These are phyloP conservation scores for Microbotryum silenes-acaulis DNA, from an alignment of 1,284 basidiomycete genomes.

Conservation along the genomic window DNA sequence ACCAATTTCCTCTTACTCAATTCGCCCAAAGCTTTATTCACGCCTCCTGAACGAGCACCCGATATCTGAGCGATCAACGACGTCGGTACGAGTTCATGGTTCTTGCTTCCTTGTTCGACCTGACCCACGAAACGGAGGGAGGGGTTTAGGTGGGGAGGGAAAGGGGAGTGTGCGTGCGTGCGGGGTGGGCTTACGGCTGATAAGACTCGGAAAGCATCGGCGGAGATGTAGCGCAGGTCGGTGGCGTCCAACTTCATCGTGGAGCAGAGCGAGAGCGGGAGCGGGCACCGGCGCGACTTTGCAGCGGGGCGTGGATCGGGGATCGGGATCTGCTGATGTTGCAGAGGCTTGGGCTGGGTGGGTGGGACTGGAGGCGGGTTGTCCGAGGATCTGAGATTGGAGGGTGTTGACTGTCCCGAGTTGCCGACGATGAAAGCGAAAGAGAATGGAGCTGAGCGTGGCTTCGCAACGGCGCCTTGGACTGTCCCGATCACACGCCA, in stretches of 20 bases:
- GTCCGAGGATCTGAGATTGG: too few relatives aligned
- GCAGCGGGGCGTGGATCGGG: too few relatives aligned
- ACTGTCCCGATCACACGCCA: too few relatives aligned
- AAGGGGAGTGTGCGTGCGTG: background rate
- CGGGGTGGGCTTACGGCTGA: conserved; percentile 61
- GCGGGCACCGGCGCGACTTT: too few relatives aligned
- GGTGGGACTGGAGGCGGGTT: too few relatives aligned
- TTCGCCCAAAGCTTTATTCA: conserved; percentile 84
- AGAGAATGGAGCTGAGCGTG: too few relatives aligned
- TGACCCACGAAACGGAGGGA: conserved; percentile 38
- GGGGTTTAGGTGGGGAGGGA: background rate
- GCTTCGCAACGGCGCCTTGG: too few relatives aligned
- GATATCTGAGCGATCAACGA: conserved; percentile 84
- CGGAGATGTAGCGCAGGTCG: conserved; percentile 78
- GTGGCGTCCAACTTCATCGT: conserved; percentile 31
- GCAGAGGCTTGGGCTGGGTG: too few relatives aligned
- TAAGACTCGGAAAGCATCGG: conserved; percentile 89
- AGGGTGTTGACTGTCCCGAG: too few relatives aligned
- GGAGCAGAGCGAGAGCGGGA: background rate
- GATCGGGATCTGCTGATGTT: too few relatives aligned
- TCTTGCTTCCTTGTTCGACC: conserved; percentile 97
- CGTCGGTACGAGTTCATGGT: conserved; percentile 91
- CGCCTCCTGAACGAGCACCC: conserved; percentile 78
- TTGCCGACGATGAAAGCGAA: too few relatives aligned
- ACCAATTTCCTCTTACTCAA: conserved; percentile 88